Base-by-base conservation (phyloP, 306 rosid species). In the Malus sieversii region DNA sequence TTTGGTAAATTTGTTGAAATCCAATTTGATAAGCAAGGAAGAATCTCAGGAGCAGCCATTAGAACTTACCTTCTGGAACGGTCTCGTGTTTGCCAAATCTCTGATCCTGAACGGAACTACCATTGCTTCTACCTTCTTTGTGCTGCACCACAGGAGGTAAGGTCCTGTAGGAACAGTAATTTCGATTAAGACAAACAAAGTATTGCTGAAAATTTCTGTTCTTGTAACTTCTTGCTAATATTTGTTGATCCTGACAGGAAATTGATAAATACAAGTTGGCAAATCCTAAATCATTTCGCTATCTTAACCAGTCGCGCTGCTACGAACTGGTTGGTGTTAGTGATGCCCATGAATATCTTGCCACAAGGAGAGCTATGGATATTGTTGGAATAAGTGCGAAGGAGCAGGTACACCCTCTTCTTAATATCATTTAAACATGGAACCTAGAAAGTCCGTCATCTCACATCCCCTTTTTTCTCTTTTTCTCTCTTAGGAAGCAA, bases 361-460 rank as follows among this genome's bases (percentile, higher is more conserved):
- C 98, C 71, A 96, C 99, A 33, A 86, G 99, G 85, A 92, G 98
- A 87, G 99, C 99, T 44, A 96, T 96, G 98, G 99, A 96, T 77
- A 66, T 96, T 82, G 98, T 96, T 68, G 99, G 99, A 77, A 90
- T 96, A 73, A 90, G 92, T 83, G 91, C 84, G 57, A 89, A 89
- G 77, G 98, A 96, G 76, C 99, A 96, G 99, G 99, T 96, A 84
- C 74, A 68, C 70, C 78, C 60, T 77, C 78, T 79, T 78, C 76
- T 27, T 23, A 75, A 80, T 57, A 75, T 48, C 70, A 79, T 82
- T 67, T 23, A 29, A 27, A 68, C 44, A 67, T 32, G 70, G 30
- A 73, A 66, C 51, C 23, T 45, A 48, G 77, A 74, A 75, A 61
- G 46, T 59, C 71, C 59, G 63, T 81, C 63, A 38, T 84, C 87